Conservation (phyloP, 1,284 basidiomycete species). For the Nidula niveotomentosa region DNA sequence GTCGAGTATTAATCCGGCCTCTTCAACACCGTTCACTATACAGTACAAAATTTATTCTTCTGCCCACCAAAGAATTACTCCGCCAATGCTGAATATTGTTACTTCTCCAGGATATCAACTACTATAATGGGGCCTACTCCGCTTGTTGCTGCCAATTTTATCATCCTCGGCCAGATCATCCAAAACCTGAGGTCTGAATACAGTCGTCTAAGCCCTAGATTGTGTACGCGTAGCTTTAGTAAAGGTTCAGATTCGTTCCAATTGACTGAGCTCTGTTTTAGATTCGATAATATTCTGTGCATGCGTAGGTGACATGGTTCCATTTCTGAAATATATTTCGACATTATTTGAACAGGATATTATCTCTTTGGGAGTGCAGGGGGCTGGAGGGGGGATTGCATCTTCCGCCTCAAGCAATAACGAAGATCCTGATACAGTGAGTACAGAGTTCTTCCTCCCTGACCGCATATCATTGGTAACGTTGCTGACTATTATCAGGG, state of each 20-base stretch:
- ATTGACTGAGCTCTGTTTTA: background rate
- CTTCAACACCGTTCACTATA: background rate
- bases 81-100: too few species aligned
- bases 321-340: background rate
- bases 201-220: slow-evolving; percentile 38
- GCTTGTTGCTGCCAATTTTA: slow-evolving; percentile 49
- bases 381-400: slow-evolving; percentile 50
- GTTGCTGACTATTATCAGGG: slow-evolving; percentile 19
- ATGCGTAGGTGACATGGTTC: slow-evolving; percentile 21
- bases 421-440: background rate
- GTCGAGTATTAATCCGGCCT: slow-evolving; percentile 1
- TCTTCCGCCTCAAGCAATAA: slow-evolving; percentile 14
- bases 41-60: background rate
- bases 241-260: background rate
- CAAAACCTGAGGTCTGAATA: slow-evolving; percentile 37
- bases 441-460: background rate
- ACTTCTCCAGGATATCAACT: slow-evolving; percentile 6
- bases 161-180: slow-evolving; percentile 48
- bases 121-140: slow-evolving; percentile 44
- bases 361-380: slow-evolving; percentile 49
- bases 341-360: slow-evolving; percentile 34
- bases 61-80: background rate
- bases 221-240: slow-evolving; percentile 31
- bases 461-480: background rate
- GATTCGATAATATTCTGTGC: slow-evolving; percentile 44